Evolutionary conservation across 106 monocot species (phyloP).

Genomic region (Alisma plantagoaquatica): DNA sequence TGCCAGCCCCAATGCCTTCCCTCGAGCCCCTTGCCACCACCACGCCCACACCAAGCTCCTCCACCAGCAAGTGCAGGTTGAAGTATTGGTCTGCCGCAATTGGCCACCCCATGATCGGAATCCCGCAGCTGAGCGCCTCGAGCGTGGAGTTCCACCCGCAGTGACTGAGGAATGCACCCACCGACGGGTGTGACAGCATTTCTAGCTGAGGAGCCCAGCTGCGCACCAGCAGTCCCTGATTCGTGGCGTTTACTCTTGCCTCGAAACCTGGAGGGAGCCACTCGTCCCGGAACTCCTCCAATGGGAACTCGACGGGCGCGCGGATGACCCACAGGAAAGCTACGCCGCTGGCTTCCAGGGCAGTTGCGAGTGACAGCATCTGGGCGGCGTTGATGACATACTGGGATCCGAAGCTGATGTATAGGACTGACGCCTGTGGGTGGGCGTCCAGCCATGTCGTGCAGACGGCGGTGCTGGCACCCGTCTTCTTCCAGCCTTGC

Average conservation of each 20-base stretch:
- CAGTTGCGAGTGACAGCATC: background rate
- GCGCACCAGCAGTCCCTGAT: background rate
- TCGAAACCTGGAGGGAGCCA: background rate
- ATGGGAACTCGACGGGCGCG: no score
- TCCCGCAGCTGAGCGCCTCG: constrained; percentile 9
- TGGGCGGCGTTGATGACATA: background rate
- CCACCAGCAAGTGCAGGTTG: constrained; percentile 9
- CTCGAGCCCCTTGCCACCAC: constrained; percentile 2
- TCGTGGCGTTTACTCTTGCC: background rate
- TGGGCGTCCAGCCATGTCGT: background rate
- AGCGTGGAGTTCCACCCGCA: constrained; percentile 41
- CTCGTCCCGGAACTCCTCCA: no score
- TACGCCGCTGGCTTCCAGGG: background rate
- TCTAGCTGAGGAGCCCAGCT: constrained; percentile 31
- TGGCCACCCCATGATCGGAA: constrained; percentile 15
- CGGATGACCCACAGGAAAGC: background rate
- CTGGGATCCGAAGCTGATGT: background rate
- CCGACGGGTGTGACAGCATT: constrained; percentile 18
- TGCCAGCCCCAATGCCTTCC: background rate
- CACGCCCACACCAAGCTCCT: constrained; percentile 3
- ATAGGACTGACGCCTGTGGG: background rate
- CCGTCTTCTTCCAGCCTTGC: no score
- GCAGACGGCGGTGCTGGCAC: background rate
- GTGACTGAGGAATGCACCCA: constrained; percentile 27
- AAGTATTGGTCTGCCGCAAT: constrained; percentile 4